Evolutionary conservation across 192 early-diverging fungal species (phyloP).

Genomic region (Linnemannia schmuckeri): DNA sequence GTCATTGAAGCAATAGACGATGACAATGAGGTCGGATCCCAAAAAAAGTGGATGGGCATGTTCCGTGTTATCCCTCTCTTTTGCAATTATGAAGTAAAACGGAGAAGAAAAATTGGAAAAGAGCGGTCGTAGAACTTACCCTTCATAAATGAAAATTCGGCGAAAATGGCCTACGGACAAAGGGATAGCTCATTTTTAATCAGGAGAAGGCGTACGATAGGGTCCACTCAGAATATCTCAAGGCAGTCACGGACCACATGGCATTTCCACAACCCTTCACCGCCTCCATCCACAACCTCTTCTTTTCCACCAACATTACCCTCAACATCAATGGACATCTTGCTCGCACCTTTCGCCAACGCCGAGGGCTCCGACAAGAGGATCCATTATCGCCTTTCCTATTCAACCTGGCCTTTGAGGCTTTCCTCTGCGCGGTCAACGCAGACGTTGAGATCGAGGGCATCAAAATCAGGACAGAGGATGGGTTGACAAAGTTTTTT

Average conservation of each 20-base stretch:
- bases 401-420: constrained; percentile 40
- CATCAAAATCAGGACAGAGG: neutral
- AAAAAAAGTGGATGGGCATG: too few relatives aligned
- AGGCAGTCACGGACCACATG: neutral
- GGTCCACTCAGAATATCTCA: constrained; percentile 30
- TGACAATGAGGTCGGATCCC: too few relatives aligned
- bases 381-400: constrained; percentile 42
- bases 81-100: too few relatives aligned
- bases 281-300: neutral
- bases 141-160: too few relatives aligned
- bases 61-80: too few relatives aligned
- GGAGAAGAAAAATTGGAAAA: too few relatives aligned
- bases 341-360: neutral
- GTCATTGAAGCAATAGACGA: too few relatives aligned
- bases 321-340: constrained; percentile 38
- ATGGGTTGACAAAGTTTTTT: neutral
- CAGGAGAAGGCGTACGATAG: constrained; percentile 55
- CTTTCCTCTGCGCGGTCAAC: constrained; percentile 9
- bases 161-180: too few relatives aligned
- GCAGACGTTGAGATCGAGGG: neutral
- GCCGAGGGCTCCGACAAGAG: constrained; percentile 23
- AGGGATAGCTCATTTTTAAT: constrained; percentile 1
- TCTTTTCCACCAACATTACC: constrained; percentile 25
- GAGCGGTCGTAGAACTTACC: too few relatives aligned
- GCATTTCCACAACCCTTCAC: neutral